These are phyloP conservation scores for Lasiodiplodia theobromae DNA, from an alignment of 2,329 filamentous ascomycete genomes.

Conservation along the genomic window DNA sequence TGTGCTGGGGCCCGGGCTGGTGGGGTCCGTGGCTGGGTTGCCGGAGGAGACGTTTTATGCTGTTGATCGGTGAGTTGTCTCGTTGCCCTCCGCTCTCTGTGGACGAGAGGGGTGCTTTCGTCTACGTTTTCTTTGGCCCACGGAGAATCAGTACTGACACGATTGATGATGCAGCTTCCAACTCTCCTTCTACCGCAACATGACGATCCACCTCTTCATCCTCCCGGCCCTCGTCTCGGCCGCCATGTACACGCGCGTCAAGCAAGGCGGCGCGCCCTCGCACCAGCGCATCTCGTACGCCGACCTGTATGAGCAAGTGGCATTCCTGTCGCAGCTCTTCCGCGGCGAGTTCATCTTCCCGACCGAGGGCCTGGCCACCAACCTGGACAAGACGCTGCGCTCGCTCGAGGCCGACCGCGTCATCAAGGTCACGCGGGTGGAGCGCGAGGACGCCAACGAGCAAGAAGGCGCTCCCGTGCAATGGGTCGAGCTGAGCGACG, in stretches of 20 bases:
- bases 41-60: constrained; percentile 94
- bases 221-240: constrained; percentile 89
- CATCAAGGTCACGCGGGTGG: constrained; percentile 64
- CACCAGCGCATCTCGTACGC: constrained; percentile 80
- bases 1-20: constrained; percentile 87
- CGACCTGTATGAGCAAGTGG: constrained; percentile 78
- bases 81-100: neutral
- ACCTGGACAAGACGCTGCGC: constrained; percentile 79
- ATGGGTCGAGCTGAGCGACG: constrained; percentile 75
- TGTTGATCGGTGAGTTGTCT: constrained; percentile 70
- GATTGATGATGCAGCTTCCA: constrained; percentile 70
- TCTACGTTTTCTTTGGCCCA: neutral
- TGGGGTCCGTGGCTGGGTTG: constrained; percentile 78
- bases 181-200: constrained; percentile 97
- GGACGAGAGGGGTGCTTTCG: no score
- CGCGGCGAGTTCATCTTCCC: constrained; percentile 97
- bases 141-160: neutral
- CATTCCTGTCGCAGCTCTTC: constrained; percentile 83
- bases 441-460: constrained; percentile 29
- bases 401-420: constrained; percentile 82
- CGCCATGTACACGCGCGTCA: constrained; percentile 89
- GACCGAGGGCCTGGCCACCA: constrained; percentile 79
- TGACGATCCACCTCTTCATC: constrained; percentile 99
- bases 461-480: constrained; percentile 59
- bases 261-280: constrained; percentile 83